Evolutionary conservation across 352 stramenopile genomes (phyloP), one percentile per base, ranked within the genome.

Genomic region (Elongisporangium anandrum): DNA sequence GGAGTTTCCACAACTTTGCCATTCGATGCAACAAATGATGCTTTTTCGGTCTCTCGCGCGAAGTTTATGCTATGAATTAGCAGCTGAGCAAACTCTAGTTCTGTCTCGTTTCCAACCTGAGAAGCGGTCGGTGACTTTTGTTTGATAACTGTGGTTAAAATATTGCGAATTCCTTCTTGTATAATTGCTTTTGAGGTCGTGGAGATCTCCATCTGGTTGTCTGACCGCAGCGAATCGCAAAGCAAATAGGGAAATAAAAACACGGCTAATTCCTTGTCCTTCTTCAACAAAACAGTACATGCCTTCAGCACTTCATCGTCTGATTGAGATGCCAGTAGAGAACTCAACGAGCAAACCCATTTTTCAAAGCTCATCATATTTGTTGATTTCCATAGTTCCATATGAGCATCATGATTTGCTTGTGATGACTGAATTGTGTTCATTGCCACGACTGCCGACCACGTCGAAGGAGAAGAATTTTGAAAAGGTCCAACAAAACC

Each of bases 1-100:
- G 4, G 54, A 54, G 20, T 71, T 54, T 69, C 52, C 50, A 54
- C 24, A n/a, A 5, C 48, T 22, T 57, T 66, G 5, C 74, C 78
- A 60, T 89, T 90, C 39, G 66, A 75, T 56, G 85, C 77, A 12
- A 94, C 78, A 65, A 94, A 94, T 24, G 66, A 58, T 24, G 59
- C 63, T 64, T 94, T 95, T 50, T 92, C 75, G 0, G 75, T 81
- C 57, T 94, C 83, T n/a, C 82, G 77, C 0, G 92, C 60, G 38
- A 94, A 96, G 48, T 86, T 94, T 20, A 95, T 77, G 16, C 60
- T 81, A 56, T 96, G 87, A 55, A 96, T 61, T 4, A 95, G 29
- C 16, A 92, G 62, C 57, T 96, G 87, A 26, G 88, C 64, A 5
- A 79, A 70, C 53, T 85, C 61, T 17, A 72, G 60, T 12, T 17